Base-by-base conservation (phyloP, 2,329 filamentous ascomycete genomes). In the Amphichorda felina region DNA sequence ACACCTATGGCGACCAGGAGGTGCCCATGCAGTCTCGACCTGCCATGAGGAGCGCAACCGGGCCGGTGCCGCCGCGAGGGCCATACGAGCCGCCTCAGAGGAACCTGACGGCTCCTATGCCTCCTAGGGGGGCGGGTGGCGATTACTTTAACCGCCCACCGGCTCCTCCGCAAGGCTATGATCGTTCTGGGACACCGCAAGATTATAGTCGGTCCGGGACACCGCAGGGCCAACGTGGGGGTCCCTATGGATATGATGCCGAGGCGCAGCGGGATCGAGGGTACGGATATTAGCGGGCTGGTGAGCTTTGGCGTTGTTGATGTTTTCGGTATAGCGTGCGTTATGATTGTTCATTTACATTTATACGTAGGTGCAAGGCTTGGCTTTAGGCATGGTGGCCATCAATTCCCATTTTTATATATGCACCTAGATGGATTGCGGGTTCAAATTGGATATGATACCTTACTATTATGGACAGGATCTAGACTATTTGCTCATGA, bases 81-180 rank as follows among this genome's bases (percentile, higher is more conserved):
- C 53, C 51, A 27, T 55, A 51, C n/a, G 52, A 55, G 10, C 53
- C 55, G 26, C 46, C 57, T 19, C 57, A 58, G 41, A 56, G 66
- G 34, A 67, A 61, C 37, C 58, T 68, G 57, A 68, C 65, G 16
- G 61, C 58, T 4, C 61, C 62, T 4, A 45, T 59, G 36, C 54
- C 56, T 11, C 44, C 48, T 19, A 47, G 53, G 30, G 48, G 45
- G 27, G 44, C 45, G 13, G 47, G 50, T 28, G 46, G 47, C 17
- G 53, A 53, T 25, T 54, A 47, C 36, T 43, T 43, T 21, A 38
- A 49, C 16, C 49, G n/a, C 51, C 19, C 42, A 48, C 19, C 53
- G 47, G 15, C 51, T 47, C 10, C 41, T 44, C 14, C 41, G 50
- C 13, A 48, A 16, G 17, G 45, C 31, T 40, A 36, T 37, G 37